These are phyloP conservation scores for Arthrobotrys iridis DNA, from an alignment of 2,329 filamentous ascomycete species.

Conservation along the genomic window DNA sequence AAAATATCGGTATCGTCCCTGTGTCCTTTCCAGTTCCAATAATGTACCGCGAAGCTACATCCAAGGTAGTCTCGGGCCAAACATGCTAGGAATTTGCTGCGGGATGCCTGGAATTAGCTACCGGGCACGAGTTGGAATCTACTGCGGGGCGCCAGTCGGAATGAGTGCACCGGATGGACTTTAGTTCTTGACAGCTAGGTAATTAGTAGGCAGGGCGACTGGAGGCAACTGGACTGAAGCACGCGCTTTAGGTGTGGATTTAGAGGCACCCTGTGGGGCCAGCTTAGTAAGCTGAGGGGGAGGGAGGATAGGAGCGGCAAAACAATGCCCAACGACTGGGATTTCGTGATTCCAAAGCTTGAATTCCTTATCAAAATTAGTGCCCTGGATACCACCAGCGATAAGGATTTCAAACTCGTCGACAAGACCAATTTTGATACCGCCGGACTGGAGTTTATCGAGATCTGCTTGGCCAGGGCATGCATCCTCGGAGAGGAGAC, in stretches of 20 bases:
- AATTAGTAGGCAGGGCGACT: background rate
- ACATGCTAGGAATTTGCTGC: too few species aligned
- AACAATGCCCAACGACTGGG: background rate
- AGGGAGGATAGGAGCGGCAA: conserved; percentile 11
- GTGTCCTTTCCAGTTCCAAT: too few species aligned
- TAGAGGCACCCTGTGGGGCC: background rate
- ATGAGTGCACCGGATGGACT: too few species aligned
- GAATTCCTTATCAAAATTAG: background rate
- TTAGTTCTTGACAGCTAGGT: background rate
- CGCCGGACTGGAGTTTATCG: background rate
- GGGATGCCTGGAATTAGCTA: too few species aligned
- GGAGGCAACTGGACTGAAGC: background rate
- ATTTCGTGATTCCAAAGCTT: conserved; percentile 10
- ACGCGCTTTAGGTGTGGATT: background rate
- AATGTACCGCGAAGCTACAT: too few species aligned
- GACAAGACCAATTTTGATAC: background rate
- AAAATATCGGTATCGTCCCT: background rate
- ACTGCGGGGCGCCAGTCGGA: background rate
- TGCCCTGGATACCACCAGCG: conserved; percentile 1
- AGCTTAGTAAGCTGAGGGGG: background rate
- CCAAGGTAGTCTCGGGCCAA: too few species aligned
- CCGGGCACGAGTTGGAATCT: background rate
- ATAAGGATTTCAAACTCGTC: background rate
- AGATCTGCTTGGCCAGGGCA: conserved; percentile 7
- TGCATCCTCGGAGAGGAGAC: background rate